phyloP scores from a whole-genome alignment of 176 grass and related monocot genomes.

The Oryza meridionalis region DNA sequence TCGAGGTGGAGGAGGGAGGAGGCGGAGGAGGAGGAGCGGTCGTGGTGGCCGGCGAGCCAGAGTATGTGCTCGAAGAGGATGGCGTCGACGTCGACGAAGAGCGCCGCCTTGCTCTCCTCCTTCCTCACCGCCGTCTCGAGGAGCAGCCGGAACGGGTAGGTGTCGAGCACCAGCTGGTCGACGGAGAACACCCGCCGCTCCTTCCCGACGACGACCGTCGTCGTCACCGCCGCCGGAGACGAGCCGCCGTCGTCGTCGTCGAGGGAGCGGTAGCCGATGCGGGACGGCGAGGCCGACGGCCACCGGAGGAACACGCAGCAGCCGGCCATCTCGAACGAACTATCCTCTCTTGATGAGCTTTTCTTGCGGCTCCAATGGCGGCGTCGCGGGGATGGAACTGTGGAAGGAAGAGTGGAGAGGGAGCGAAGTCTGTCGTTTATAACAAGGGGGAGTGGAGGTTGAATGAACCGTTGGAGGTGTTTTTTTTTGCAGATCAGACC shows the following conservation, averaged over 20 bases:
- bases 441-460: not conserved
- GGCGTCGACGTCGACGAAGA: slow-evolving; percentile 85
- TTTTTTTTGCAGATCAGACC: slow-evolving; percentile 2
- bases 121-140: slow-evolving; percentile 70
- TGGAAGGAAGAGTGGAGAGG: not conserved
- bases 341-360: not conserved
- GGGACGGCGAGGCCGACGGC: slow-evolving; percentile 52
- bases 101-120: slow-evolving; percentile 36
- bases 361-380: not conserved
- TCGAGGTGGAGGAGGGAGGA: slow-evolving; percentile 72
- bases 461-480: slow-evolving; percentile 29
- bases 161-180: slow-evolving; percentile 83
- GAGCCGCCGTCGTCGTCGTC: not conserved
- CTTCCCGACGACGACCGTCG: slow-evolving; percentile 91
- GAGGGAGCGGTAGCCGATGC: slow-evolving; percentile 69
- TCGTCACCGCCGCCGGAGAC: slow-evolving; percentile 2
- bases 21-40: slow-evolving; percentile 63
- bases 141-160: slow-evolving; percentile 80
- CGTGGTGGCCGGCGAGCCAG: slow-evolving; percentile 75
- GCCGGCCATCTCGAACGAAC: slow-evolving; percentile 46
- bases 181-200: slow-evolving; percentile 84
- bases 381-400: not conserved
- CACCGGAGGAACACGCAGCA: slow-evolving; percentile 91
- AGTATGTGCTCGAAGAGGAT: slow-evolving; percentile 96
- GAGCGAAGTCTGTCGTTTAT: slow-evolving; percentile 33